These are phyloP conservation scores for Echites panduratus DNA, from an alignment of 257 asterid genomes.

Conservation along the genomic window DNA sequence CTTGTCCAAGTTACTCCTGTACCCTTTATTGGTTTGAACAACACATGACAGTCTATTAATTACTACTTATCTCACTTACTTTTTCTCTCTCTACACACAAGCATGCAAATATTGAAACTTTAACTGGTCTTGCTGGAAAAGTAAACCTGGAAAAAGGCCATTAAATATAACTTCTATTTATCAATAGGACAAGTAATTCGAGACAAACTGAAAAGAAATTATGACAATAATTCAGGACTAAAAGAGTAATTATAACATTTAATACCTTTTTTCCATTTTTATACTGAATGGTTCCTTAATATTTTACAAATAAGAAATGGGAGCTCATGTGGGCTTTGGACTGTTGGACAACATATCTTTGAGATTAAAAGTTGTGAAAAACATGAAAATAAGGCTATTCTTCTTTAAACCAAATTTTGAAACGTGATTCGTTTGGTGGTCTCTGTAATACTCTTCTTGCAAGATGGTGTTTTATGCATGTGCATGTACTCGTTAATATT, in stretches of 20 bases:
- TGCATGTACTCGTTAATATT: neutral
- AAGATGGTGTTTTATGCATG: neutral
- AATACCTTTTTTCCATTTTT: neutral
- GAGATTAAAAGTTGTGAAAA: neutral
- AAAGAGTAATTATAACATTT: neutral
- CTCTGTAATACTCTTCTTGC: neutral
- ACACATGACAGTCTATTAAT: too few species aligned
- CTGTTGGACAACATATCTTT: neutral
- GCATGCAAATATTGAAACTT: too few species aligned
- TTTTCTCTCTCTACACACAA: too few species aligned
- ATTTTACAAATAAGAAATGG: neutral
- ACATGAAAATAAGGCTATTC: neutral
- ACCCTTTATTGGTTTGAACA: too few species aligned
- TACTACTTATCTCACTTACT: too few species aligned
- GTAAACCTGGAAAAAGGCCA: too few species aligned
- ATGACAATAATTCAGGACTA: too few species aligned
- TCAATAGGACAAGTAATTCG: too few species aligned
- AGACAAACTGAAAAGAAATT: too few species aligned
- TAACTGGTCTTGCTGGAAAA: too few species aligned
- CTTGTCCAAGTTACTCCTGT: neutral
- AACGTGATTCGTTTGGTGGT: neutral
- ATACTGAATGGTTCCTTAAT: neutral
- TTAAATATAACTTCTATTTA: too few species aligned
- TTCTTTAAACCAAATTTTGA: neutral
- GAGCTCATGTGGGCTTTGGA: neutral